These are phyloP conservation scores for Lachancea mirantina DNA, from an alignment of 805 yeast species.

Conservation along the genomic window DNA sequence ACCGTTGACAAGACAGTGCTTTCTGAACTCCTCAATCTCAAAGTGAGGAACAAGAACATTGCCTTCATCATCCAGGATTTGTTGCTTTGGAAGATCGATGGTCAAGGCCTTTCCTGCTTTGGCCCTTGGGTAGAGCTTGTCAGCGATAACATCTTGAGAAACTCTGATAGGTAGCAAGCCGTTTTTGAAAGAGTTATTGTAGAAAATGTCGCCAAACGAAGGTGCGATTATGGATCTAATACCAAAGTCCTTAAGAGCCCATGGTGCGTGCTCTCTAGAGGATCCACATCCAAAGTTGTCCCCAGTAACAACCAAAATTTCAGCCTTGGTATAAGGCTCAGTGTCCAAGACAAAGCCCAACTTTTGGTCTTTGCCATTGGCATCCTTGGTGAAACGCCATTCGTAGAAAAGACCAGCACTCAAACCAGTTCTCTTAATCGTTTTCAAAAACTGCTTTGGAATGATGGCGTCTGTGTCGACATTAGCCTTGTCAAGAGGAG, in stretches of 20 bases:
- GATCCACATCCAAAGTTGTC: slow-evolving; percentile 99
- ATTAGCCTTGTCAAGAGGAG: slow-evolving; percentile 90
- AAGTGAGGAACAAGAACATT: slow-evolving; percentile 75
- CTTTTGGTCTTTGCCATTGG: slow-evolving; percentile 61
- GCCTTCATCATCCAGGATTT: slow-evolving; percentile 57
- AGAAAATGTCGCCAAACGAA: slow-evolving; percentile 96
- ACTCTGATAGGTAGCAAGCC: slow-evolving; percentile 89
- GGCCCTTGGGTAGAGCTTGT: slow-evolving; percentile 76
- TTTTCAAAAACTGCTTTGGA: slow-evolving; percentile 96
- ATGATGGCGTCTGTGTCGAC: slow-evolving; percentile 98
- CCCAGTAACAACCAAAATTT: slow-evolving; percentile 85
- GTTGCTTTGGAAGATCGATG: slow-evolving; percentile 83
- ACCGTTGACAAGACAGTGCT: slow-evolving; percentile 90
- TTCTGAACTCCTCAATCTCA: slow-evolving; percentile 86
- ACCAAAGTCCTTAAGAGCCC: slow-evolving; percentile 98
- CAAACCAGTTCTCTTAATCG: slow-evolving; percentile 95
- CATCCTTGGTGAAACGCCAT: slow-evolving; percentile 65
- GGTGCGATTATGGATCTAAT: slow-evolving; percentile 95
- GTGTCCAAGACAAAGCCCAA: slow-evolving; percentile 91
- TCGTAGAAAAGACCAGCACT: slow-evolving; percentile 86
- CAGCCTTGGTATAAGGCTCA: slow-evolving; percentile 72
- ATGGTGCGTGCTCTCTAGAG: slow-evolving; percentile 98
- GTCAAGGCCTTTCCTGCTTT: slow-evolving; percentile 58
- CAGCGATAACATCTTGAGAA: slow-evolving; percentile 65
- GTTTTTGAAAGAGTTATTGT: slow-evolving; percentile 94